Conservation (phyloP, 257 asterid genomes). For the Capsicum rhomboideum region DNA sequence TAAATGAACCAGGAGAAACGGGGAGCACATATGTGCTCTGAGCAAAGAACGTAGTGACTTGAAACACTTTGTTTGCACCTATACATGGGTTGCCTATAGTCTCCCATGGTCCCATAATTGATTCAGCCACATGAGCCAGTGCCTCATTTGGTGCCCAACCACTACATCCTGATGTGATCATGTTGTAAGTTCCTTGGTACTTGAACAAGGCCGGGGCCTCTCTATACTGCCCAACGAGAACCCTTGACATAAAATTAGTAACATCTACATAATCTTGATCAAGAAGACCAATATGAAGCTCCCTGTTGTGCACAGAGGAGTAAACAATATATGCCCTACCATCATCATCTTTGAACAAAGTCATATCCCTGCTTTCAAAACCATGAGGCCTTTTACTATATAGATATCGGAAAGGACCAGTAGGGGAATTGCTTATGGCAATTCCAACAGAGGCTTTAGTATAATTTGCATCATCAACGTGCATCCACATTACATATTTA, state of each 20-base stretch:
- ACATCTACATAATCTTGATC: constrained; percentile 34
- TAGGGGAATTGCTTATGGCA: constrained; percentile 45
- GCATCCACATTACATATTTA: constrained; percentile 76
- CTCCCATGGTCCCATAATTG: constrained; percentile 75
- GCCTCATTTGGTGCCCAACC: constrained; percentile 89
- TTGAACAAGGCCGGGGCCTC: constrained; percentile 79
- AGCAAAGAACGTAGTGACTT: constrained; percentile 53
- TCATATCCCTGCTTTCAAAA: constrained; percentile 68
- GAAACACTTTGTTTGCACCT: constrained; percentile 49
- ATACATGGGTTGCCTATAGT: constrained; percentile 73
- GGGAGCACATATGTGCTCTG: constrained; percentile 65
- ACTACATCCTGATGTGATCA: constrained; percentile 84
- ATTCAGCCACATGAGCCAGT: constrained; percentile 59
- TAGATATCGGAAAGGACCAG: constrained; percentile 48
- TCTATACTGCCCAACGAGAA: constrained; percentile 50
- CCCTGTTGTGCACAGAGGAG: constrained; percentile 52
- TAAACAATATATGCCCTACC: constrained; percentile 46
- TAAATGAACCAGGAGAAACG: constrained; percentile 39
- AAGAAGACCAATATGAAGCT: constrained; percentile 48
- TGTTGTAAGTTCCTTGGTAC: constrained; percentile 38
- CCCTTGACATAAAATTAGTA: constrained; percentile 17
- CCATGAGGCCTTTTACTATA: constrained; percentile 55
- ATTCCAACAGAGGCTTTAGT: constrained; percentile 57
- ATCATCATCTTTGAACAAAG: constrained; percentile 55
- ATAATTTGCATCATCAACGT: constrained; percentile 48